Evolutionary conservation across 139 green algal species (phyloP), one percentile per base, ranked within the genome.

Genomic region (Marvania coccoides): DNA sequence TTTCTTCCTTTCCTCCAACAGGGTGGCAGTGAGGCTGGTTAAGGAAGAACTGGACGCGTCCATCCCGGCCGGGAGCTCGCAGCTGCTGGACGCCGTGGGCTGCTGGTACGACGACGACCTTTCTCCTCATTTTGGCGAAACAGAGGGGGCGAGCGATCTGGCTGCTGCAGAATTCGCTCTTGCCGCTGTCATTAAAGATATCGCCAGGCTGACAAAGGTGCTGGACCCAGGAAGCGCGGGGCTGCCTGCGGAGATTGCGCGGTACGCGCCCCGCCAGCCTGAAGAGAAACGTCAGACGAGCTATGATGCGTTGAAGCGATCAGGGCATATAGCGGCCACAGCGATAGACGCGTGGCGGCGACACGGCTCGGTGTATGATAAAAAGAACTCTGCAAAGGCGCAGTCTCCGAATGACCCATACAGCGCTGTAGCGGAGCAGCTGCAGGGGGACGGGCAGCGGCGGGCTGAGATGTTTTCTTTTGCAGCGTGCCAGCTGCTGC

Each of bases 401-500:
- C 6, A 31, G 6, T 4, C 28, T 40, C 8, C 13, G 39, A 33
- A 29, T 29, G 26, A 61, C 9, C 36, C 42, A 42, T 61, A 61
- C 24, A 33, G 29, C 10, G 59, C 37, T 0, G 34, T 65, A 7
- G 34, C 39, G 1, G 56, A 74, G 67, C 13, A 24, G 5, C 5
- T 74, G 33, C 30, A 12, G 48, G 19, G 9, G 9, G 23, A 24
- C 39, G 66, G 51, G 35, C 9, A 3, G 5, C 34, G 58, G 28
- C 54, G 67, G 7, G 39, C 45, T n/a, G 67, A 74, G 55, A 35
- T 74, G 30, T 69, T 67, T 19, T 45, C n/a, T 26, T 74, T 74
- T 63, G 67, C 67, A 23, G 67, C 58, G 3, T 38, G 54, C 1
- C 55, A 65, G 57, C 53, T 74, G 57, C 53, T 74, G 42, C n/a